Evolutionary conservation across 305 asterid species (phyloP).

Genomic region (Striga hermonthica): DNA sequence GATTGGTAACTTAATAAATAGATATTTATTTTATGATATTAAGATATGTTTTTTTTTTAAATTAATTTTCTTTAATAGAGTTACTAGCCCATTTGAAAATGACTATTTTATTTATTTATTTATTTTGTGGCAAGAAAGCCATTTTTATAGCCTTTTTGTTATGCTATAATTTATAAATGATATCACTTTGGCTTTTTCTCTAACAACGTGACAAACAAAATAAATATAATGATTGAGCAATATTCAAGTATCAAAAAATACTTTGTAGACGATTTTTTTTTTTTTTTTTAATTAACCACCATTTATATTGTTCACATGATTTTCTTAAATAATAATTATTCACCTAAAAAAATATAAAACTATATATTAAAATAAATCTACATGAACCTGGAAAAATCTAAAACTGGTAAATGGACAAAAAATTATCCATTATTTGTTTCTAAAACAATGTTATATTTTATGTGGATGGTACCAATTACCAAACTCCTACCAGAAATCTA

Average conservation of each 20-base stretch:
- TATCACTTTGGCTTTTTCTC: no score
- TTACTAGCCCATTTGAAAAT: no score
- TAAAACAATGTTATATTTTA: slow-evolving; percentile 21
- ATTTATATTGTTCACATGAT: neutral
- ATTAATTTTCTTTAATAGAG: no score
- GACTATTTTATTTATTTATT: no score
- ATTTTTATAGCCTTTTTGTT: no score
- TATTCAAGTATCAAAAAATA: neutral
- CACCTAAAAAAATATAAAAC: slow-evolving; percentile 10
- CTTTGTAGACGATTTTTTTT: no score
- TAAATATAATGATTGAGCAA: neutral
- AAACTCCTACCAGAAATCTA: slow-evolving; percentile 34
- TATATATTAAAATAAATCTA: slow-evolving; percentile 9
- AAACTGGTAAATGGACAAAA: neutral
- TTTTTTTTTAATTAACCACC: no score
- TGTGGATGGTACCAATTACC: slow-evolving; percentile 34
- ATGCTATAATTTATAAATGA: no score
- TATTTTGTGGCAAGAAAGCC: no score
- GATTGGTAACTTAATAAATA: no score
- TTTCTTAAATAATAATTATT: neutral
- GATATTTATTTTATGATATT: no score
- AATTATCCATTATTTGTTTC: slow-evolving; percentile 11
- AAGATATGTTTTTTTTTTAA: no score
- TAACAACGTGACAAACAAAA: neutral
- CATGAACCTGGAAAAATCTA: neutral